Base-by-base conservation (phyloP, 1,284 basidiomycete genomes). In the Malassezia japonica region DNA sequence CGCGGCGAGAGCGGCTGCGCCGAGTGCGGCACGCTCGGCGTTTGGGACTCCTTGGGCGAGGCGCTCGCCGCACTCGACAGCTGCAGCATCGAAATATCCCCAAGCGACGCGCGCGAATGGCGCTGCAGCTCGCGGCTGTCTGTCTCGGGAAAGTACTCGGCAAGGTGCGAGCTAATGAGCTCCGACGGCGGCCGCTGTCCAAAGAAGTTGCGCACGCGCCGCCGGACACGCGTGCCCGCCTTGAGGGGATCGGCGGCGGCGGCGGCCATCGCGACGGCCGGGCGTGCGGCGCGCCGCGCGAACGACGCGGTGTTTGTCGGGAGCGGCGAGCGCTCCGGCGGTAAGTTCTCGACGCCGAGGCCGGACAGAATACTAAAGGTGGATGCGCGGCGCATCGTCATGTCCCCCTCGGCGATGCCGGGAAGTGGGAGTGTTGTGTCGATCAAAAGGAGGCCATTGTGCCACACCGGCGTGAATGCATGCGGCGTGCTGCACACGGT, bases 151-250 rank as follows among this genome's bases (percentile, higher is more conserved):
- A 99, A 99, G 77, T 87, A 99, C 54, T 95, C 91, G 18, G 86
- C 83, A 36, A 98, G 75, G 71, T 98, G 90, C n/a, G 80, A 92
- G 27, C 90, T 88, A 75, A 98, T 98, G 61, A 98, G 81, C 74
- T 98, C 92, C 70, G 85, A 88, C 0, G 94, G 90, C 1, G 94
- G 94, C 38, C 94, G 85, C 68, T 96, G 92, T 9, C 92, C 94
- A 65, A 95, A 92, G 79, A 98, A 99, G 78, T 91, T 92, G 74
- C 89, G 87, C 56, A 46, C 46, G 8, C 46, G 46, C 8, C 51
- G 51, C 13, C 41, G 46, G 20, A 54, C 51, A 4, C 12, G n/a
- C n/a, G 46, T 39, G 1, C 41, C 24, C 9, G 50, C 33, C 27
- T 23, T 37, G 21, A 9, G 16, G 7, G 31, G 16, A 6, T 32